Evolutionary conservation across 306 rosid genomes (phyloP).

Genomic region (Sesbania bispinosa): DNA sequence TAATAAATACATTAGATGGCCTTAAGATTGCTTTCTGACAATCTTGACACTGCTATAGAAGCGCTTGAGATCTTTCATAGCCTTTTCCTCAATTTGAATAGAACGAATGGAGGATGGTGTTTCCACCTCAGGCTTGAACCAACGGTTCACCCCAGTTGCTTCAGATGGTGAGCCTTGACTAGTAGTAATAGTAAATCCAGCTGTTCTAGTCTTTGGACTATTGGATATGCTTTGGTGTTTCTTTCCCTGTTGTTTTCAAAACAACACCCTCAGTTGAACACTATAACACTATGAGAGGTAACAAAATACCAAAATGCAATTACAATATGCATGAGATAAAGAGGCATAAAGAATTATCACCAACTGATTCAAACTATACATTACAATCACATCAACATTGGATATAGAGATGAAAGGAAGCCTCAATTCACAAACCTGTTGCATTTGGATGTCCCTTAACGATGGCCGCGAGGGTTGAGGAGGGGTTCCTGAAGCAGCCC

Average conservation of each 20-base stretch:
- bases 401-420: background rate
- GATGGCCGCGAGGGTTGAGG: slow-evolving; percentile 72
- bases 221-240: slow-evolving; percentile 59
- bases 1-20: background rate
- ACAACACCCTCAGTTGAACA: slow-evolving; percentile 22
- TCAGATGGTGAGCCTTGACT: slow-evolving; percentile 86
- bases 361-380: background rate
- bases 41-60: slow-evolving; percentile 85
- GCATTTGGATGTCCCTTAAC: slow-evolving; percentile 88
- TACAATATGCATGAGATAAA: background rate
- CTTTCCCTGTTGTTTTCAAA: slow-evolving; percentile 56
- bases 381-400: background rate
- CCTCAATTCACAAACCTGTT: slow-evolving; percentile 57
- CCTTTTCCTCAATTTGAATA: slow-evolving; percentile 93
- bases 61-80: slow-evolving; percentile 97
- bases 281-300: background rate
- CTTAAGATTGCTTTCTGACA: slow-evolving; percentile 52
- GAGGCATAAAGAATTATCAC: background rate
- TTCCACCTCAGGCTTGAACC: slow-evolving; percentile 89
- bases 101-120: slow-evolving; percentile 87
- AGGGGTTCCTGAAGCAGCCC: slow-evolving; percentile 91
- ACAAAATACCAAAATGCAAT: background rate
- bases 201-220: slow-evolving; percentile 74
- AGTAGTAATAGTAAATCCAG: slow-evolving; percentile 64
- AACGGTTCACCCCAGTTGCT: slow-evolving; percentile 62